Percentiles rank a stretch among this genome's conserved stretches.
phyloP scores from a whole-genome alignment of 2,329 filamentous ascomycete species.

The Scedosporium boydii region DNA sequence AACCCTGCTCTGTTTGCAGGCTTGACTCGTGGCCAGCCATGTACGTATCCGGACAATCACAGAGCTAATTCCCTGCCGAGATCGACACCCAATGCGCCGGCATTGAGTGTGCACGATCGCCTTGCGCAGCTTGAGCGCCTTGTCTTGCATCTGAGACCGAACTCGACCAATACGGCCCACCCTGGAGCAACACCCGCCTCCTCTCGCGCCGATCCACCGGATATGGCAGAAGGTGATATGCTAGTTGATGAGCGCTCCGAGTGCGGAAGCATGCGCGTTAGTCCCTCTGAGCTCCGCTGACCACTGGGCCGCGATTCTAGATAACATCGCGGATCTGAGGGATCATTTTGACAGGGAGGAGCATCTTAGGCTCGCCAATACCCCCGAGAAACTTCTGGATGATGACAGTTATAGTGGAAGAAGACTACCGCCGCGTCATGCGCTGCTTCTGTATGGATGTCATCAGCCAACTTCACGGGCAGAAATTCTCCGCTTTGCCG shows the following conservation, averaged over 20 bases:
- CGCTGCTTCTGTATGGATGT: slow-evolving; percentile 23
- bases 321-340: slow-evolving; percentile 29
- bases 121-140: slow-evolving; percentile 21
- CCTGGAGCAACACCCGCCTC: background rate
- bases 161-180: slow-evolving; percentile 19
- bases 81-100: background rate
- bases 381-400: background rate
- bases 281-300: slow-evolving; percentile 17
- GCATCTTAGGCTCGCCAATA: slow-evolving; percentile 3
- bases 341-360: slow-evolving; percentile 22
- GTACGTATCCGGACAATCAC: slow-evolving; percentile 11
- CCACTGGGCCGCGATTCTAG: slow-evolving; percentile 31
- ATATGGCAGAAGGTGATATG: background rate
- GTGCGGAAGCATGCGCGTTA: slow-evolving; percentile 14
- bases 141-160: slow-evolving; percentile 15
- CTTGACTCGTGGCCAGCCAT: slow-evolving; percentile 12
- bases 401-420: background rate
- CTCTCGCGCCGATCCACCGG: background rate
- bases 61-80: background rate
- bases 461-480: slow-evolving; percentile 14
- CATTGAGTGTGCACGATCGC: slow-evolving; percentile 11
- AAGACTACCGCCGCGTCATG: slow-evolving; percentile 2
- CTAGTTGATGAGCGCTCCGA: background rate
- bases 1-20: slow-evolving; percentile 16
- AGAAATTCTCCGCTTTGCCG: slow-evolving; percentile 25